Base-by-base conservation (phyloP, 179 eudicot species). In the Spergularia azorica region DNA sequence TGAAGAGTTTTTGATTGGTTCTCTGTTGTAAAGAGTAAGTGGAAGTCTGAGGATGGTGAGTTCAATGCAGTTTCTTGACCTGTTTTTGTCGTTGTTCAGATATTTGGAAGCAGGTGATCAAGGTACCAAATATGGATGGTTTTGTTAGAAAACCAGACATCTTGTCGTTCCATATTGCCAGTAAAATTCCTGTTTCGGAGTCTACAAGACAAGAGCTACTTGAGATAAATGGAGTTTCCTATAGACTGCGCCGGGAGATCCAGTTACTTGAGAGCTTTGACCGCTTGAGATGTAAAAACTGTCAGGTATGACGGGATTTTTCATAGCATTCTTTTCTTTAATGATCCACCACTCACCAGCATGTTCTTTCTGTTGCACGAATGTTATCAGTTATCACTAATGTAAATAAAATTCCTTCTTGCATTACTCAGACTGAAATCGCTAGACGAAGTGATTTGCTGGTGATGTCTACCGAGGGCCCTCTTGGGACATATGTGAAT, bases 391-490 rank as follows among this genome's bases (percentile, higher is more conserved):
- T 21, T 21, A 26, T 26, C 32, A 26, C 82, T 75, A 26, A 74
- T 70, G 14, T 12, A 32, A 64, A 9, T 79, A 38, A 15, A 21
- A 56, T 12, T 41, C 62, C 52, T 13, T 61, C 52, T 52, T 51
- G 77, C 61, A 6, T 52, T 71, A 55, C 60, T 32, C 80, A 95
- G 97, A 83, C 88, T 67, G 74, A 84, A 60, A 82, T 95, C 71
- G 97, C 93, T 61, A 89, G 82, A 77, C 85, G 96, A 84, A 93
- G 95, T 82, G 92, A 95, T 90, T 89, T 95, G 93, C 76, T 91
- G 88, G 95, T 89, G 81, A 93, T 91, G 97, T 93, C 98, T 71
- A 87, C 78, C 70, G 98, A 93, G 63, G 97, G 98, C 67, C 97
- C 97, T 77, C 89, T 93, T 76, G 94, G 97, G 79, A 96, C 98